Evolutionary conservation across 176 grass and related monocot genomes (phyloP).

Genomic region (Aegilops umbellulata): DNA sequence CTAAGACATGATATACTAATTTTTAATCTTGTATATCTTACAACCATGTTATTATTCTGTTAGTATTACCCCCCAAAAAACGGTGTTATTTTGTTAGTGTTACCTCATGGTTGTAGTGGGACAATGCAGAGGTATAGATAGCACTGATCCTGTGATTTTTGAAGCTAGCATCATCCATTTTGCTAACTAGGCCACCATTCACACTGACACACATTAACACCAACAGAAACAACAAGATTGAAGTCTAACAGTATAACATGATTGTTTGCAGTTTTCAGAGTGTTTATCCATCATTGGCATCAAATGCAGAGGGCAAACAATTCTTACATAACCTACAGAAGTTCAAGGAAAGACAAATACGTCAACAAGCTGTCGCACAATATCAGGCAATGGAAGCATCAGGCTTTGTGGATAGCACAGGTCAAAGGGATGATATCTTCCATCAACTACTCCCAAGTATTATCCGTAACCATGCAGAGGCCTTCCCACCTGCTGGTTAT

Average conservation of each 20-base stretch:
- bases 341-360: constrained; percentile 67
- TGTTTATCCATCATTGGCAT: constrained; percentile 84
- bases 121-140: not conserved
- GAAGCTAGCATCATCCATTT: too few species aligned
- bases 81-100: not conserved
- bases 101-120: not conserved
- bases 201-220: not conserved
- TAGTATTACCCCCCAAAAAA: not conserved
- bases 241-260: constrained; percentile 17
- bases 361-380: constrained; percentile 44
- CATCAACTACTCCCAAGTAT: constrained; percentile 27
- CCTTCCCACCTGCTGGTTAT: constrained; percentile 27
- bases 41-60: not conserved
- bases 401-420: constrained; percentile 42
- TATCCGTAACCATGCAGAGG: constrained; percentile 14
- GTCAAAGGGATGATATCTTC: constrained; percentile 45
- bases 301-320: constrained; percentile 50
- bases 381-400: constrained; percentile 54
- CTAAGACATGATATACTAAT: not conserved
- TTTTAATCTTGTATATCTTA: not conserved
- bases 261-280: constrained; percentile 72
- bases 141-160: not conserved
- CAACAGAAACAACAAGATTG: not conserved
- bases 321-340: constrained; percentile 81
- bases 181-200: too few species aligned